A percentile compares a stretch with the other conserved stretches of the same genome.
These are phyloP conservation scores for Marsdenia floribunda DNA, from an alignment of 257 asterid species.

Conservation along the genomic window DNA sequence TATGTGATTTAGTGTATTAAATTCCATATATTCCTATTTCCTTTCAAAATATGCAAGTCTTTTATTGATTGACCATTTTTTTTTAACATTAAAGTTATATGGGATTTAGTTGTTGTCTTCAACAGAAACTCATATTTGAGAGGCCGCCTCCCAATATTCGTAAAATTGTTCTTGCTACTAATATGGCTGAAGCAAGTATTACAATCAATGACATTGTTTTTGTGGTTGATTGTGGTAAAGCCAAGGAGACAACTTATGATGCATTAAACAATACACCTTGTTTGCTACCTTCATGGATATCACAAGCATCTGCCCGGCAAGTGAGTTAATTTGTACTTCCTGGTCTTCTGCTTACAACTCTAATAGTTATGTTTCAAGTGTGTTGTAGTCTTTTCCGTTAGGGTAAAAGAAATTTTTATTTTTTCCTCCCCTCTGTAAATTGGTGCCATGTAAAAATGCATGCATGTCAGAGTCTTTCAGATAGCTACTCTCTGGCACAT, in stretches of 20 bases:
- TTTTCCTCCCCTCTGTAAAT: not conserved
- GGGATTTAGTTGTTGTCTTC: conserved; percentile 14
- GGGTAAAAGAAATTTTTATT: no score
- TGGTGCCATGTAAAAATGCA: not conserved
- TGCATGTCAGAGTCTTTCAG: not conserved
- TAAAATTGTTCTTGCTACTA: conserved; percentile 90
- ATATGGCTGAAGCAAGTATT: conserved; percentile 99
- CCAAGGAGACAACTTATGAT: conserved; percentile 96
- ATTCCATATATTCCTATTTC: not conserved
- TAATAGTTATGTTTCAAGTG: no score
- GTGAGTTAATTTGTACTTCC: conserved; percentile 38
- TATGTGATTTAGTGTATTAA: not conserved
- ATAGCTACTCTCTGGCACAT: not conserved
- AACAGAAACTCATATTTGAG: conserved; percentile 94
- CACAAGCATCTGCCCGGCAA: conserved; percentile 98
- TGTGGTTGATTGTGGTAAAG: conserved; percentile 98
- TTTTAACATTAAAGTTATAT: not conserved
- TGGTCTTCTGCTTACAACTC: not conserved
- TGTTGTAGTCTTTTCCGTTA: not conserved
- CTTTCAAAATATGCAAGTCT: not conserved
- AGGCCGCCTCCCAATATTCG: conserved; percentile 88
- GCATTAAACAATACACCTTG: conserved; percentile 94
- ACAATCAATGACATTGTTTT: conserved; percentile 90
- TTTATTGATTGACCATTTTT: not conserved
- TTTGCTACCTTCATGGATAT: conserved; percentile 94